Percentiles rank a stretch among this genome's conserved stretches.
Evolutionary conservation across 2,329 filamentous ascomycete species (phyloP).

Genomic region (Ophioceras dolichostomum): DNA sequence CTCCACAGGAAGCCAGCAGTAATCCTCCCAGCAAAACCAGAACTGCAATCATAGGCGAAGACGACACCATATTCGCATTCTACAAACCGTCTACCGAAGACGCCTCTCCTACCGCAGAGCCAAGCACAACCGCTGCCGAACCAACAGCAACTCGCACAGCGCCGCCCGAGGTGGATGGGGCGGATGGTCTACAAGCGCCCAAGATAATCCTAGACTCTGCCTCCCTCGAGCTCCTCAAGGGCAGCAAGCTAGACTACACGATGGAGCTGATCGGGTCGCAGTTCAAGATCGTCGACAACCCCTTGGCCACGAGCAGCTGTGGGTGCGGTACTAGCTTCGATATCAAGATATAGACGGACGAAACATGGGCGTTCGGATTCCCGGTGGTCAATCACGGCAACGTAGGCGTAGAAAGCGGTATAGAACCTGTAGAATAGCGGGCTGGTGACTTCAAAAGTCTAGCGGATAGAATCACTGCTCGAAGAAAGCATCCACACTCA

Average conservation of each 20-base stretch:
- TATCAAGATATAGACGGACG: constrained; percentile 54
- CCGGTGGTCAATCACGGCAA: background rate
- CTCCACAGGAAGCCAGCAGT: too few species aligned
- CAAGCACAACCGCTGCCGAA: background rate
- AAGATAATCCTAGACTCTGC: constrained; percentile 83
- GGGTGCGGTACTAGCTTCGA: constrained; percentile 98
- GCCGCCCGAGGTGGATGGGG: constrained; percentile 6
- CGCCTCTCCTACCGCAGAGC: constrained; percentile 2
- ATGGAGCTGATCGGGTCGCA: constrained; percentile 82
- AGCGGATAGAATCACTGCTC: constrained; percentile 10
- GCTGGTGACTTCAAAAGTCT: constrained; percentile 6
- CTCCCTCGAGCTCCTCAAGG: constrained; percentile 78
- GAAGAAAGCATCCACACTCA: too few species aligned
- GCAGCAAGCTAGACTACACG: constrained; percentile 92
- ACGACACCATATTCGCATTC: constrained; percentile 81
- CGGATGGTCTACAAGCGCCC: constrained; percentile 28
- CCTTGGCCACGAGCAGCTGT: constrained; percentile 82
- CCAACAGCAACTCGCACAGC: too few species aligned
- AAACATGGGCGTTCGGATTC: too few species aligned
- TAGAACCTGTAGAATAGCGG: too few species aligned
- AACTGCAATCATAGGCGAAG: too few species aligned
- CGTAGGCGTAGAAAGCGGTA: too few species aligned
- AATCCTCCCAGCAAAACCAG: too few species aligned
- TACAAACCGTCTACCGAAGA: constrained; percentile 36
- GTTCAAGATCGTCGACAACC: constrained; percentile 95